These are phyloP conservation scores for Botrytis deweyae DNA, from an alignment of 2,329 filamentous ascomycete species.

Conservation along the genomic window DNA sequence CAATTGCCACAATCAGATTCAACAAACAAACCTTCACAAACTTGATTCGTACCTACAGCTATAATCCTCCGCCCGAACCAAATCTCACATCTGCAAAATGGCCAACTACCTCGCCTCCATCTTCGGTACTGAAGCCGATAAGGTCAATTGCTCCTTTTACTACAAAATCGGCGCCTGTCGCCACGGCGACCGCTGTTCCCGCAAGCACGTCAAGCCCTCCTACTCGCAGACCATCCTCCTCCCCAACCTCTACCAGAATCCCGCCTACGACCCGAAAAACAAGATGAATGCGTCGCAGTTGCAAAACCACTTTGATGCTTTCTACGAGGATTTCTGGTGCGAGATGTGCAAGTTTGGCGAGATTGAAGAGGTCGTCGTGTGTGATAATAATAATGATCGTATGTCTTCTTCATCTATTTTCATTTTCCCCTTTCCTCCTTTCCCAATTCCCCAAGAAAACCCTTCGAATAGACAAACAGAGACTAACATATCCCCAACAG, in stretches of 20 bases:
- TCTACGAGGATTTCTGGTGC: conserved; percentile 99
- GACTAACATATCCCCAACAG: conserved; percentile 42
- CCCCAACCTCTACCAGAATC: conserved; percentile 98
- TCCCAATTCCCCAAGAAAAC: neutral
- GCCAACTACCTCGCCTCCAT: conserved; percentile 99
- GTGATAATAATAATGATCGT: conserved; percentile 95
- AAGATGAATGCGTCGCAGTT: conserved; percentile 96
- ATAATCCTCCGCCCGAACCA: neutral
- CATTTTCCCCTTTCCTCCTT: neutral
- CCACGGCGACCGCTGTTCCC: conserved; percentile 95
- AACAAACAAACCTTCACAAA: neutral
- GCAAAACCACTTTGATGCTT: conserved; percentile 99
- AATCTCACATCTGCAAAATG: conserved; percentile 52
- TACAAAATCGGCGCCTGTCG: conserved; percentile 99
- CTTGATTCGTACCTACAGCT: neutral
- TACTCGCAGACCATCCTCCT: conserved; percentile 98
- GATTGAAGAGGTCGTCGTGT: conserved; percentile 95
- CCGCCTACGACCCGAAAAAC: conserved; percentile 92
- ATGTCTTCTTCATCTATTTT: neutral
- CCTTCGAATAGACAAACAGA: conserved; percentile 25
- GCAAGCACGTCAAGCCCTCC: conserved; percentile 98
- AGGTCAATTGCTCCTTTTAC: conserved; percentile 99
- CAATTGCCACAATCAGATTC: neutral
- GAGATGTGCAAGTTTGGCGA: conserved; percentile 99
- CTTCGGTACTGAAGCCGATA: conserved; percentile 99